Evolutionary conservation across 176 grass and related monocot genomes (phyloP).

Genomic region (Ananas comosus): DNA sequence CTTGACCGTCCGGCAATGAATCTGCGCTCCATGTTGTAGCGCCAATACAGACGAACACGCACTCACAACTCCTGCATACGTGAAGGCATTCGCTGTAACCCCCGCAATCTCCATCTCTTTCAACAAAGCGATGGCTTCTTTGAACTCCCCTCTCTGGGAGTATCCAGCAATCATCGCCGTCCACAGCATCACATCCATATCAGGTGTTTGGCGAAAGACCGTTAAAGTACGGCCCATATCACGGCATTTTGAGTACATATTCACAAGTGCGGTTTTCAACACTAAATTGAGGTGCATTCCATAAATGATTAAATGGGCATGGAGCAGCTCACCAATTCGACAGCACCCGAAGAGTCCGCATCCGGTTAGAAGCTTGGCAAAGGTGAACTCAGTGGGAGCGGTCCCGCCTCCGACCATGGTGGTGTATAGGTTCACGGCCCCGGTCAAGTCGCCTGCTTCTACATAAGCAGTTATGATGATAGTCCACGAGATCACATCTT

Average conservation of each 20-base stretch:
- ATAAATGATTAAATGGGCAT: constrained; percentile 54
- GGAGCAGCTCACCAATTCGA: constrained; percentile 33
- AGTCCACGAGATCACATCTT: constrained; percentile 63
- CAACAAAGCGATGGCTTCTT: constrained; percentile 37
- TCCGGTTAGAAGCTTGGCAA: constrained; percentile 38
- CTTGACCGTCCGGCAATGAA: constrained; percentile 56
- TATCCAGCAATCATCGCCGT: constrained; percentile 50
- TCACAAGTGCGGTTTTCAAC: constrained; percentile 62
- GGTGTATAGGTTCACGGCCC: constrained; percentile 39
- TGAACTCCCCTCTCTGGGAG: constrained; percentile 25
- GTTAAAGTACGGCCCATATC: constrained; percentile 24
- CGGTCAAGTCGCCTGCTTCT: constrained; percentile 29
- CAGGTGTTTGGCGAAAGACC: constrained; percentile 38
- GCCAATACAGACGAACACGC: constrained; percentile 22
- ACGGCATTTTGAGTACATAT: constrained; percentile 60
- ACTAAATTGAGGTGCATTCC: constrained; percentile 37
- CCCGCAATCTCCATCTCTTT: constrained; percentile 27
- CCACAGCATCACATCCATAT: constrained; percentile 63
- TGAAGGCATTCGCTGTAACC: constrained; percentile 47
- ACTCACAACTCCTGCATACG: constrained; percentile 51
- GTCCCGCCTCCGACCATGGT: constrained; percentile 37
- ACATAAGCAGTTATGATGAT: constrained; percentile 45
- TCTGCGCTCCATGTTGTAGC: constrained; percentile 31
- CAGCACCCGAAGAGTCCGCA: constrained; percentile 28
- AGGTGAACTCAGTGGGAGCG: constrained; percentile 46